Percentiles rank a stretch among this genome's conserved stretches.
Evolutionary conservation across 306 rosid genomes (phyloP).

Genomic region (Acmispon strigosus): DNA sequence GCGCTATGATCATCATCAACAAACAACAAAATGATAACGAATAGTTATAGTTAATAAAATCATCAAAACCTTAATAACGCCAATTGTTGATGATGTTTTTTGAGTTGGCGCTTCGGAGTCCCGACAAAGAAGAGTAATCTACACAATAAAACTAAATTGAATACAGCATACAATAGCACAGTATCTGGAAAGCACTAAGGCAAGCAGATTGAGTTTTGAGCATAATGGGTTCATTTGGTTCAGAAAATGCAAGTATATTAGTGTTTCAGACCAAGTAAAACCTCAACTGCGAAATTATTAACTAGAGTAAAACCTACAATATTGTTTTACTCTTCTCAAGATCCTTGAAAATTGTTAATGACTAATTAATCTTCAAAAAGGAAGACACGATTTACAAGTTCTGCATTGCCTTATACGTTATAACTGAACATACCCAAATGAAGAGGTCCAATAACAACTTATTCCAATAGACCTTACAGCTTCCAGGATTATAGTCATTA

Average conservation of each 20-base stretch:
- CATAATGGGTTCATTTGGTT: neutral
- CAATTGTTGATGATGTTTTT: constrained; percentile 66
- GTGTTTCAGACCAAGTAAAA: neutral
- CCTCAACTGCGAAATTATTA: neutral
- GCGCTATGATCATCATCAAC: constrained; percentile 14
- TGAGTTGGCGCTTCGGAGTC: constrained; percentile 51
- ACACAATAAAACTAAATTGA: constrained; percentile 20
- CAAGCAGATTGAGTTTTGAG: neutral
- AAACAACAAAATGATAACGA: neutral
- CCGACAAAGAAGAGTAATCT: constrained; percentile 94
- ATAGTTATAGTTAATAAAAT: constrained; percentile 4
- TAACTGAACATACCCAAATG: neutral
- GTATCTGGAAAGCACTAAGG: neutral
- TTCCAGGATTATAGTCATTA: neutral
- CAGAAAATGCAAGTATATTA: neutral
- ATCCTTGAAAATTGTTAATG: neutral
- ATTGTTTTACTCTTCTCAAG: neutral
- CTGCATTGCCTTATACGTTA: neutral
- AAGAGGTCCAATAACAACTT: neutral
- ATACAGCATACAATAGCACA: constrained; percentile 11
- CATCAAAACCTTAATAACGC: constrained; percentile 80
- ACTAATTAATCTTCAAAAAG: neutral
- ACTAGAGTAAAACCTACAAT: neutral
- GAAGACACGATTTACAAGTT: neutral
- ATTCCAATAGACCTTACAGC: neutral